Evolutionary conservation across 495 filamentous ascomycete genomes (phyloP).

Genomic region (Pseudoneurospora amorphoporcata): DNA sequence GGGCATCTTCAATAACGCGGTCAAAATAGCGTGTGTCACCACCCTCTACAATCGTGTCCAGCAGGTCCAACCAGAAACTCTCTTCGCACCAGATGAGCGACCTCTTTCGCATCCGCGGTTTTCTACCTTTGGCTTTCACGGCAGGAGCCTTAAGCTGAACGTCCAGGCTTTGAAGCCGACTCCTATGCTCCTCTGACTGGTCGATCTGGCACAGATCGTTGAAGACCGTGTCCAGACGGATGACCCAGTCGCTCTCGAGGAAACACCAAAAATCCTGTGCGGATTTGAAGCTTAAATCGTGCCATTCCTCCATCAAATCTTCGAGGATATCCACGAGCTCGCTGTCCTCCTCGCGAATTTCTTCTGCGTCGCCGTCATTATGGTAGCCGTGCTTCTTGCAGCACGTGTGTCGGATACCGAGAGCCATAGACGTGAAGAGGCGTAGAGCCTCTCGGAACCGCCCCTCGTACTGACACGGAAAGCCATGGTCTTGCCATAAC

Average conservation of each 20-base stretch:
- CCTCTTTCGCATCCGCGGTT: background rate
- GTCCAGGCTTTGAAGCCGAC: accelerated
- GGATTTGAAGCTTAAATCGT: background rate
- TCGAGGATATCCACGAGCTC: background rate
- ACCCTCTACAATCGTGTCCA: background rate
- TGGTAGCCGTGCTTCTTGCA: background rate
- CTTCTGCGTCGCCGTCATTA: background rate
- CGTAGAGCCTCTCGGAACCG: background rate
- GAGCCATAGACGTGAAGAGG: background rate
- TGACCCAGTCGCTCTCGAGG: background rate
- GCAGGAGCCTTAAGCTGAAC: background rate
- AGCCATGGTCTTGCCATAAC: background rate
- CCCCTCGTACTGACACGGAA: background rate
- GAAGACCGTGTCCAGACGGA: background rate
- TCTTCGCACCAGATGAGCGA: background rate
- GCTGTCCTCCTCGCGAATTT: background rate
- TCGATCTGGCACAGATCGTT: background rate
- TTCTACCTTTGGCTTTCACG: too few species aligned
- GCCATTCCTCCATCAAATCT: background rate
- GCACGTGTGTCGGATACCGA: background rate
- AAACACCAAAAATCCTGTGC: background rate
- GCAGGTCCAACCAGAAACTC: background rate
- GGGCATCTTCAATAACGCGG: background rate
- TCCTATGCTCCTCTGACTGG: background rate
- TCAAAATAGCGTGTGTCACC: background rate